Conservation (phyloP, 2,329 filamentous ascomycete genomes). For the Paecilomyces sp. region DNA sequence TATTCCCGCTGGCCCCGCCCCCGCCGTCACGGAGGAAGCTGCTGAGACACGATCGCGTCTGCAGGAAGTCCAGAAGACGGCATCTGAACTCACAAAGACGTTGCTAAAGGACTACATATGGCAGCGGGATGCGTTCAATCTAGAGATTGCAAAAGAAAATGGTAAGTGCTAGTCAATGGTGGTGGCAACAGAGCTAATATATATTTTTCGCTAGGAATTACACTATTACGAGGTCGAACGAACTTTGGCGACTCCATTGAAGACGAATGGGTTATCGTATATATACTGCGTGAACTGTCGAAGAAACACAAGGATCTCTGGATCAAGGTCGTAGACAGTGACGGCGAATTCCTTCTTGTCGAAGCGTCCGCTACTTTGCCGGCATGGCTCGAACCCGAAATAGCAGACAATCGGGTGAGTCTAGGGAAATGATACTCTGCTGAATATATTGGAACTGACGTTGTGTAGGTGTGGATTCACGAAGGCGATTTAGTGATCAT, state of each 20-base stretch:
- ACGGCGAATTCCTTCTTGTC: slow-evolving; percentile 91
- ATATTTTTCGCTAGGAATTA: slow-evolving; percentile 31
- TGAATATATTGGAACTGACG: slow-evolving; percentile 3
- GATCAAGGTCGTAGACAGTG: slow-evolving; percentile 76
- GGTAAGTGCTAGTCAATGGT: slow-evolving; percentile 36
- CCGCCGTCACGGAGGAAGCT: slow-evolving; percentile 49
- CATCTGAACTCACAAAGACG: slow-evolving; percentile 54
- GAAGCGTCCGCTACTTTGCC: slow-evolving; percentile 86
- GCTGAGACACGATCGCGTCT: slow-evolving; percentile 50
- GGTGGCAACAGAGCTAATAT: slow-evolving; percentile 7
- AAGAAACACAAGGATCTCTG: slow-evolving; percentile 66
- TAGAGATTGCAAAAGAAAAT: slow-evolving; percentile 56
- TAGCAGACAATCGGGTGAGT: slow-evolving; percentile 67
- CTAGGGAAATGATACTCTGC: not conserved
- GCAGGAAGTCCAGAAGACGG: slow-evolving; percentile 64
- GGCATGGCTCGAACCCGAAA: slow-evolving; percentile 84
- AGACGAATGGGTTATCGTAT: slow-evolving; percentile 96
- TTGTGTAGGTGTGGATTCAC: slow-evolving; percentile 69
- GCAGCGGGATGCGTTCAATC: slow-evolving; percentile 77
- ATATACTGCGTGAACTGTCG: slow-evolving; percentile 74
- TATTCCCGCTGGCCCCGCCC: slow-evolving; percentile 51
- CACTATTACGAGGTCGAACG: slow-evolving; percentile 66
- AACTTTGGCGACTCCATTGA: slow-evolving; percentile 93
- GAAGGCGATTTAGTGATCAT: slow-evolving; percentile 69
- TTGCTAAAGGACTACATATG: slow-evolving; percentile 85